Evolutionary conservation across 1,284 basidiomycete genomes (phyloP).

Genomic region (Trichosporon asahii): DNA sequence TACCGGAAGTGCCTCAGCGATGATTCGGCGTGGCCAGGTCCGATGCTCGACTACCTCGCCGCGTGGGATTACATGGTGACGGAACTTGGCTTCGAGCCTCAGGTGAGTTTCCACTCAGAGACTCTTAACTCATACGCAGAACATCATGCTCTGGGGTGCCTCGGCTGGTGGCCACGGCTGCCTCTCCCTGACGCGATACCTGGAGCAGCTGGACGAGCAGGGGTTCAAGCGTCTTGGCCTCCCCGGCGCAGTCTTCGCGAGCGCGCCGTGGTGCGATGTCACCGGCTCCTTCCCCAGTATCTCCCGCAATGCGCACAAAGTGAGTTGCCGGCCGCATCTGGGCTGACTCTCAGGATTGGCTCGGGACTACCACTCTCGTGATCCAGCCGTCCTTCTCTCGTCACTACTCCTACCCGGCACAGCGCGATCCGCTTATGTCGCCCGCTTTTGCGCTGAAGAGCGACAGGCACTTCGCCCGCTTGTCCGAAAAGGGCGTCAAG

Average conservation of each 20-base stretch:
- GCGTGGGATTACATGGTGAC: constrained; percentile 20
- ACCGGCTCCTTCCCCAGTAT: constrained; percentile 16
- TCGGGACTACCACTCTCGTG: neutral
- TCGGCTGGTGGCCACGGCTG: constrained; percentile 17
- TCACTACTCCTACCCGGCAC: constrained; percentile 2
- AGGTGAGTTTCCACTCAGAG: neutral
- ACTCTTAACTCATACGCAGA: neutral
- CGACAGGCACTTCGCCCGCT: constrained; percentile 17
- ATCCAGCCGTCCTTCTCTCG: constrained; percentile 8
- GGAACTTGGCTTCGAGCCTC: constrained; percentile 20
- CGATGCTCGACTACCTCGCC: constrained; percentile 19
- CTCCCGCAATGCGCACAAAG: constrained; percentile 17
- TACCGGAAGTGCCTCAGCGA: constrained; percentile 22
- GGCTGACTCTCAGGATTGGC: constrained; percentile 17
- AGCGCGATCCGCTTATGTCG: constrained; percentile 18
- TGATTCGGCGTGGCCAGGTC: constrained; percentile 16
- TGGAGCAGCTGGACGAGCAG: constrained; percentile 16
- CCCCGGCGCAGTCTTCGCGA: constrained; percentile 14
- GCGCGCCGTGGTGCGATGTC: constrained; percentile 17
- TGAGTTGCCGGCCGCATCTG: neutral
- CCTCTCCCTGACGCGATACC: constrained; percentile 19
- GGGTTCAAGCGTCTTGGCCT: constrained; percentile 15
- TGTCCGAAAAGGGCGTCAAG: constrained; percentile 14
- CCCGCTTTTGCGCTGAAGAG: constrained; percentile 8
- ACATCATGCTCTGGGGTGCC: constrained; percentile 20